These are phyloP conservation scores for Trichoderma sp. DNA, from an alignment of 2,329 filamentous ascomycete species.

Conservation along the genomic window DNA sequence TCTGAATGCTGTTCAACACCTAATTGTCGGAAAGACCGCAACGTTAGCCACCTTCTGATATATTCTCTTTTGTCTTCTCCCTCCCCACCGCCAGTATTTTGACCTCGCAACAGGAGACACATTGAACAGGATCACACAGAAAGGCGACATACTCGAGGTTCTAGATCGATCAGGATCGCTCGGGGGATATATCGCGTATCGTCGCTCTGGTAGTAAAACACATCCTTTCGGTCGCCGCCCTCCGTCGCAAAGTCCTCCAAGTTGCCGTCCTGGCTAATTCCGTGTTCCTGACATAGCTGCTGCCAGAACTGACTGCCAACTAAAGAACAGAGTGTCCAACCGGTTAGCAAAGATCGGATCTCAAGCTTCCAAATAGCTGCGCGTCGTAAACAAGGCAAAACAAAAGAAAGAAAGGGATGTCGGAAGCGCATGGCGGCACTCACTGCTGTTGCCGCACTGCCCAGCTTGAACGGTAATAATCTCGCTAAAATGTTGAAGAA, in stretches of 20 bases:
- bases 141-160: slow-evolving; percentile 70
- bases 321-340: slow-evolving; percentile 43
- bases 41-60: neutral
- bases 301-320: slow-evolving; percentile 99
- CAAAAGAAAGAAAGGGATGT: neutral
- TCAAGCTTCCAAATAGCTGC: neutral
- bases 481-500: slow-evolving; percentile 64
- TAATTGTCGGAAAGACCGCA: slow-evolving; percentile 32
- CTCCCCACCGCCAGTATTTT: neutral
- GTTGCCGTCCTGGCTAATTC: slow-evolving; percentile 96
- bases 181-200: slow-evolving; percentile 97
- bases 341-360: neutral
- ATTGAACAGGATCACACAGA: neutral
- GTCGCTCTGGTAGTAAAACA: slow-evolving; percentile 99
- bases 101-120: neutral
- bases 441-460: slow-evolving; percentile 99
- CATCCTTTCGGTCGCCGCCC: slow-evolving; percentile 96
- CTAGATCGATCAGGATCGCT: slow-evolving; percentile 92
- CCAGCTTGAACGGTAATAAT: slow-evolving; percentile 99
- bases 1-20: slow-evolving; percentile 92
- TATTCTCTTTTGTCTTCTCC: neutral
- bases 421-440: slow-evolving; percentile 48
- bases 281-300: slow-evolving; percentile 96
- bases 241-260: slow-evolving; percentile 97
- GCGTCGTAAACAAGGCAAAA: neutral